These are phyloP conservation scores for Nissolia schottii DNA, from an alignment of 306 rosid genomes.

Conservation along the genomic window DNA sequence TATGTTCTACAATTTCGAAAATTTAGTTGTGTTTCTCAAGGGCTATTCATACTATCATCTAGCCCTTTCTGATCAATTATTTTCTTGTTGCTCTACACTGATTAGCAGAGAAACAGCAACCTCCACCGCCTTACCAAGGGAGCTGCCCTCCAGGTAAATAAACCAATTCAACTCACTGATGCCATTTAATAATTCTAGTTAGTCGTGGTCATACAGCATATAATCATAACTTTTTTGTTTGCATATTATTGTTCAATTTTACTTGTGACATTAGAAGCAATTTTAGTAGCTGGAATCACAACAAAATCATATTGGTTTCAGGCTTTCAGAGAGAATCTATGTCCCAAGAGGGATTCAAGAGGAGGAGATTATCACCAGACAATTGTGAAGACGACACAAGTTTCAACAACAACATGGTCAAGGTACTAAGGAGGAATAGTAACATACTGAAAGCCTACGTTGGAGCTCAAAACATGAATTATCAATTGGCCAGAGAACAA, in stretches of 20 bases:
- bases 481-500: constrained; percentile 48
- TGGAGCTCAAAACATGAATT: constrained; percentile 37
- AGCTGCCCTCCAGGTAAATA: constrained; percentile 34
- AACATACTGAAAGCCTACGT: constrained; percentile 39
- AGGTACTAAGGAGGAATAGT: constrained; percentile 34
- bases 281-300: constrained; percentile 4
- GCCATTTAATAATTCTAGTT: background rate
- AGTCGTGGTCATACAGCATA: background rate
- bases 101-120: constrained; percentile 22
- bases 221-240: background rate
- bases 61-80: constrained; percentile 3
- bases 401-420: constrained; percentile 26
- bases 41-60: background rate
- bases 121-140: constrained; percentile 28
- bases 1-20: no score
- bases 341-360: constrained; percentile 40
- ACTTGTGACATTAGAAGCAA: background rate
- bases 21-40: background rate
- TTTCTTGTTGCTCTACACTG: constrained; percentile 8
- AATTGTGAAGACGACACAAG: constrained; percentile 14
- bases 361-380: constrained; percentile 31
- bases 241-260: background rate
- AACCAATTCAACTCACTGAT: background rate
- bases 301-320: constrained; percentile 26
- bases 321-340: constrained; percentile 20